Percentiles rank a stretch among this genome's conserved stretches.
Conservation (phyloP, 352 stramenopile genomes). For the Phytophthora idaei region DNA sequence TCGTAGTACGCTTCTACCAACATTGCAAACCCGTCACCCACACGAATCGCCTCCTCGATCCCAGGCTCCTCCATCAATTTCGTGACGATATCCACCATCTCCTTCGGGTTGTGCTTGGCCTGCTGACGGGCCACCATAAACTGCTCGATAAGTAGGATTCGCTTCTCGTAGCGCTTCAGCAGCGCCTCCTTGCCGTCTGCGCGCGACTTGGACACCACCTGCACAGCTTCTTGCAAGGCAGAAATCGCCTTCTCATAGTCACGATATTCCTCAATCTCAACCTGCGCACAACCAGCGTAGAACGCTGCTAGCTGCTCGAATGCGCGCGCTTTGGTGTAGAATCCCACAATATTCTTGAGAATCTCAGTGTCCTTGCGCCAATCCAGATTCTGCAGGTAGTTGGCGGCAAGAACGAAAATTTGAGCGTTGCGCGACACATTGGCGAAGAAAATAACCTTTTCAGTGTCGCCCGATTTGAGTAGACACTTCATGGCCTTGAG, state of each 20-base stretch:
- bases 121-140: constrained; percentile 82
- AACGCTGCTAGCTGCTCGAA: constrained; percentile 92
- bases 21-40: constrained; percentile 90
- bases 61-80: constrained; percentile 86
- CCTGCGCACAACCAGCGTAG: constrained; percentile 91
- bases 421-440: constrained; percentile 92
- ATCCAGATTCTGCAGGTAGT: constrained; percentile 96
- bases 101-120: constrained; percentile 60
- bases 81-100: constrained; percentile 79
- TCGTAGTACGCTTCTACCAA: constrained; percentile 83
- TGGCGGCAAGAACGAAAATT: constrained; percentile 95
- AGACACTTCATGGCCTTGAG: constrained; percentile 95
- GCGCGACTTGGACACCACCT: constrained; percentile 85
- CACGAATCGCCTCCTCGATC: constrained; percentile 86
- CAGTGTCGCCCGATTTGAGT: constrained; percentile 94
- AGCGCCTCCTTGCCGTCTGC: constrained; percentile 72
- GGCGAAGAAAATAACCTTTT: constrained; percentile 96
- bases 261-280: constrained; percentile 94
- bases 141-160: constrained; percentile 80
- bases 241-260: constrained; percentile 94
- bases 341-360: constrained; percentile 93
- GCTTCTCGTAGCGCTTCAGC: constrained; percentile 58
- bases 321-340: constrained; percentile 95
- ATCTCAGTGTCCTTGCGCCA: constrained; percentile 91
- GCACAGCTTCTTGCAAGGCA: constrained; percentile 90